These are phyloP conservation scores for Epithele typhae DNA, from an alignment of 768 basidiomycete genomes.

Conservation along the genomic window DNA sequence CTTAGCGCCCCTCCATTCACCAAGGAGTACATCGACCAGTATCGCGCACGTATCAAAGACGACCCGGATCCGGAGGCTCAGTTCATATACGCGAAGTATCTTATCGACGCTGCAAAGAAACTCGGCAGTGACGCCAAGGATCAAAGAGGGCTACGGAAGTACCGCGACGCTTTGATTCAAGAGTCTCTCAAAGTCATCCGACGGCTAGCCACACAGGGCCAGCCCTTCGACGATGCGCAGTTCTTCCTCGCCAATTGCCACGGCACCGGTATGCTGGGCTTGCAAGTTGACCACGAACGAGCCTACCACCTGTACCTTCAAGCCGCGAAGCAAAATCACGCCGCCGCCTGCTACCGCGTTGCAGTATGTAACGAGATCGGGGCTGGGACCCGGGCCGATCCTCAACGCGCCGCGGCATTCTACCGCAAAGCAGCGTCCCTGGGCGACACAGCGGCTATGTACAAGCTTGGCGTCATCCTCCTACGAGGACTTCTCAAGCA, in stretches of 20 bases:
- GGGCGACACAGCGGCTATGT: constrained; percentile 98
- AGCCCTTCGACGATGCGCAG: constrained; percentile 93
- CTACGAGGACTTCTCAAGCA: constrained; percentile 82
- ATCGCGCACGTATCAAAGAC: constrained; percentile 93
- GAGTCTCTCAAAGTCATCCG: constrained; percentile 93
- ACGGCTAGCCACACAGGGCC: constrained; percentile 86
- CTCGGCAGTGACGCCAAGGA: constrained; percentile 71
- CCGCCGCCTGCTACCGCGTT: constrained; percentile 91
- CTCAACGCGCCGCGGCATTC: constrained; percentile 85
- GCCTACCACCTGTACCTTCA: constrained; percentile 97
- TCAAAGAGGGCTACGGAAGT: constrained; percentile 83
- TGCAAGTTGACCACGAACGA: constrained; percentile 95
- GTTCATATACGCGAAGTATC: constrained; percentile 96
- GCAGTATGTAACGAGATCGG: constrained; percentile 99
- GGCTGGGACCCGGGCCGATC: constrained; percentile 89
- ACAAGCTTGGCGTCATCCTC: constrained; percentile 98
- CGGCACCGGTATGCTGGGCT: constrained; percentile 92
- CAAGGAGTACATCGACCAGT: constrained; percentile 96
- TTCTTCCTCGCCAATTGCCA: constrained; percentile 98
- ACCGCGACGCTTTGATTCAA: constrained; percentile 78
- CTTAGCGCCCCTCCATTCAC: constrained; percentile 83
- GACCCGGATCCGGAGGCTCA: constrained; percentile 99
- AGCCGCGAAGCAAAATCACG: constrained; percentile 95
- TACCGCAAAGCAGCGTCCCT: constrained; percentile 95
- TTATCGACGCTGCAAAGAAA: constrained; percentile 96